These are phyloP conservation scores for Asterophora parasitica DNA, from an alignment of 768 basidiomycete genomes.

Conservation along the genomic window DNA sequence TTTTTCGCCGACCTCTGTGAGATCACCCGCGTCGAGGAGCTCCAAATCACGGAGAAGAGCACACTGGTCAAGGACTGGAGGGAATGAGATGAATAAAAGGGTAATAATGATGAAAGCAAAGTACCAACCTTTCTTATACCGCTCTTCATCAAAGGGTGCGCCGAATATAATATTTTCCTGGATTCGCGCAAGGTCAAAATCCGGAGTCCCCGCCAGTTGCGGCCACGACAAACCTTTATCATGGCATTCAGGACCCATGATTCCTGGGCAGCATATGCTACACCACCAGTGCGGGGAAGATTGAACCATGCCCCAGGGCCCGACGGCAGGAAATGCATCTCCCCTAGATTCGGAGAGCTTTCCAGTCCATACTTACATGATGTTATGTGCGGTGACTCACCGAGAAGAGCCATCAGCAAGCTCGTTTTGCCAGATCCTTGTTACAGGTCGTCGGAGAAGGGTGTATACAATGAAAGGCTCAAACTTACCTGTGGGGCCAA, in stretches of 20 bases:
- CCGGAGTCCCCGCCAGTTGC: too few relatives aligned
- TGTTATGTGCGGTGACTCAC: slow-evolving; percentile 15
- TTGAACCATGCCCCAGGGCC: slow-evolving; percentile 57
- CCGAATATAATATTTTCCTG: slow-evolving; percentile 82
- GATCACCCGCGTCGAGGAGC: slow-evolving; percentile 60
- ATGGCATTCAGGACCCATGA: slow-evolving; percentile 82
- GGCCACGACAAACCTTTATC: slow-evolving; percentile 38
- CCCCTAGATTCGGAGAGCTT: slow-evolving; percentile 29
- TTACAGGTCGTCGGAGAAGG: too few relatives aligned
- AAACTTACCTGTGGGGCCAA: slow-evolving; percentile 45
- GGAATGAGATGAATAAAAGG: not conserved
- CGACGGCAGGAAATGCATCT: slow-evolving; percentile 59
- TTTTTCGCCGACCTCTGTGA: slow-evolving; percentile 68
- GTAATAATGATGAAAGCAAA: not conserved
- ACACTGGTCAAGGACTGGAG: slow-evolving; percentile 60
- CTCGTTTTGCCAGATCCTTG: slow-evolving; percentile 53
- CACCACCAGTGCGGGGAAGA: slow-evolving; percentile 60
- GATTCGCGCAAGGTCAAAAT: not conserved
- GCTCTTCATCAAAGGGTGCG: slow-evolving; percentile 62
- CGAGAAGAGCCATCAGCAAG: slow-evolving; percentile 58
- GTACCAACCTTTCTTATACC: slow-evolving; percentile 65
- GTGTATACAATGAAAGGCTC: too few relatives aligned
- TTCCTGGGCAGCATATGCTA: slow-evolving; percentile 80
- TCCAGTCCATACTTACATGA: not conserved
- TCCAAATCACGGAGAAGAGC: slow-evolving; percentile 68